Base-by-base conservation (phyloP, 257 asterid genomes). In the Primulina eburnea region DNA sequence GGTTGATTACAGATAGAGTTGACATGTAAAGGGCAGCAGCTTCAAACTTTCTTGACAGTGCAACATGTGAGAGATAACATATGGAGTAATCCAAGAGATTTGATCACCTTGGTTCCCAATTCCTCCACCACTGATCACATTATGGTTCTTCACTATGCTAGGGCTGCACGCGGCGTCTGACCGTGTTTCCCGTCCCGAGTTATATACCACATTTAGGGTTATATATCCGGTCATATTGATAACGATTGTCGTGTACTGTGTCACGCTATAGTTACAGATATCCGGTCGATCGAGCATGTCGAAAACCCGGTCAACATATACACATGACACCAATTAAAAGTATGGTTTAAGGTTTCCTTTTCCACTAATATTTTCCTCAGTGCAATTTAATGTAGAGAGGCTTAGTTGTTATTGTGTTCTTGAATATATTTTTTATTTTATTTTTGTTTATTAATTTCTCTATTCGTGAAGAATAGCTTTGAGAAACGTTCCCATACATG, bases 1-100 rank as follows among this genome's bases (percentile, higher is more conserved):
- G 59, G 18, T 2, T 24, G 18, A 56, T 7, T 66, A 47, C 97
- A 92, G 98, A 86, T 92, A 71, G 97, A 92, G 85, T 80, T 92
- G 81, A 83, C 75, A 71, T 92, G 97, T 80, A 92, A 83, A 84
- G 98, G 95, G 53, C 92, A 82, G 76, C 85, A 76, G 70, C 81
- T 92, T 29, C 56, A 28, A 24, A 85, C 95, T 24, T 79, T 72
- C 79, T 80, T 88, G 83, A 87, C 97, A 50, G 73, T 90, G 88
- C 95, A 90, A 82, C 92, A 92, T 67, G 96, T 92, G 67, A 84
- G 97, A 82, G 95, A 92, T 74, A 78, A 75, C 74, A 80, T 92
- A 28, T 90, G 97, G 97, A 85, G 79, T 74, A 76, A 57, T 57
- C 69, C 83, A 71, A 80, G 83, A 59, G 88, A 86, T 68, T 78